These are phyloP conservation scores for Aspergillus brunneoviolaceus DNA, from an alignment of 2,329 filamentous ascomycete species.

Conservation along the genomic window DNA sequence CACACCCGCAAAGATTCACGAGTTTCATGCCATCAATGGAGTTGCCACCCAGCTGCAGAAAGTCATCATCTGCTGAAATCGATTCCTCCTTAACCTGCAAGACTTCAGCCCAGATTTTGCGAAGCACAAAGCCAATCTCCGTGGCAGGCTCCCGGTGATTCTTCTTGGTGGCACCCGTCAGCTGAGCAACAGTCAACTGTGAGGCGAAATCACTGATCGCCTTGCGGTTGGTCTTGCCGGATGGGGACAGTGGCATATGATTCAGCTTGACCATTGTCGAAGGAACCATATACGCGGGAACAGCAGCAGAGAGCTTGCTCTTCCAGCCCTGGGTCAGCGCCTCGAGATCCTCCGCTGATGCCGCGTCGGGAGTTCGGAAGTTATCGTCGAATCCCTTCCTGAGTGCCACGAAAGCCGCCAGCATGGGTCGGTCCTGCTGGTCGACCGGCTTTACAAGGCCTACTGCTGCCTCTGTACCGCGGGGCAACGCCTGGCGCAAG, in stretches of 20 bases:
- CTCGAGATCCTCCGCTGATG: conserved; percentile 1
- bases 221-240: conserved; percentile 14
- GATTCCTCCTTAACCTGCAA: background rate
- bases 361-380: conserved; percentile 4
- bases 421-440: conserved; percentile 11
- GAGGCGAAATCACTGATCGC: conserved; percentile 9
- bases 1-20: conserved; percentile 6
- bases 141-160: conserved; percentile 10
- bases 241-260: conserved; percentile 11
- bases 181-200: conserved; percentile 1
- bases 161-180: conserved; percentile 5
- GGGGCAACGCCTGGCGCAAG: conserved; percentile 6
- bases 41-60: conserved; percentile 13
- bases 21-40: conserved; percentile 15
- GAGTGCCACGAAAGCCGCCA: conserved; percentile 12
- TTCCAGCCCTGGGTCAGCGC: conserved; percentile 10
- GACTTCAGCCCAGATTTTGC: conserved; percentile 10
- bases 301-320: background rate
- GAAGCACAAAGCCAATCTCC: conserved; percentile 1
- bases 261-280: conserved; percentile 7
- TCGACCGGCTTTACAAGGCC: conserved; percentile 7
- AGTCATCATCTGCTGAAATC: conserved; percentile 10
- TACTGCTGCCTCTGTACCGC: conserved; percentile 4
- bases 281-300: conserved; percentile 17
- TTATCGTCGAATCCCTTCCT: conserved; percentile 9